Conservation (phyloP, 495 filamentous ascomycete genomes). For the Chlorociboria aeruginascens region DNA sequence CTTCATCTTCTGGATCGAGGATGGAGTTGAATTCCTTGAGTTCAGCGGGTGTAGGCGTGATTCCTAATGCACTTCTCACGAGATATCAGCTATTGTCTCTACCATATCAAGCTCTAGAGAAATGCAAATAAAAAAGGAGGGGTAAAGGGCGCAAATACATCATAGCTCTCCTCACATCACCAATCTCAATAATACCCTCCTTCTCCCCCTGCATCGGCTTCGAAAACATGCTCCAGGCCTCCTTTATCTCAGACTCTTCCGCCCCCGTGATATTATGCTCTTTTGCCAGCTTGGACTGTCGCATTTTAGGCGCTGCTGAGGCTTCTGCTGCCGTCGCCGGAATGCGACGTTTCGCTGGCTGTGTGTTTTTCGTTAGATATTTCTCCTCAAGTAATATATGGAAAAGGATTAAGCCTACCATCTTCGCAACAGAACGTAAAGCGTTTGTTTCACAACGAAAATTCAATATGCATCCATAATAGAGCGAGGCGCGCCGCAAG, state of each 20-base stretch:
- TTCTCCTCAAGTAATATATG: neutral
- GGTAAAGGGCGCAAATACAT: constrained; percentile 41
- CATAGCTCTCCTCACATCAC: constrained; percentile 71
- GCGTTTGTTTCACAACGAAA: too few species aligned
- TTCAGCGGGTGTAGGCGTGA: constrained; percentile 53
- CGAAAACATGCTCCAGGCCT: constrained; percentile 77
- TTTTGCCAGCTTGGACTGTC: constrained; percentile 74
- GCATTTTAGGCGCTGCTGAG: constrained; percentile 26
- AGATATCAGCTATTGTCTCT: neutral
- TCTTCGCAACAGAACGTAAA: neutral
- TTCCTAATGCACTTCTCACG: constrained; percentile 61
- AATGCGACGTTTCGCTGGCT: constrained; percentile 30
- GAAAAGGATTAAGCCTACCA: neutral
- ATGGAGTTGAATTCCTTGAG: constrained; percentile 63
- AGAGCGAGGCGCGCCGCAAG: too few species aligned
- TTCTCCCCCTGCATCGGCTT: constrained; percentile 55
- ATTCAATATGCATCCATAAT: too few species aligned
- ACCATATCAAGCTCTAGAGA: too few species aligned
- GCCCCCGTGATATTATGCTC: constrained; percentile 72
- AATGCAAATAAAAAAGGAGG: neutral
- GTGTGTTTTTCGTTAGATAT: neutral
- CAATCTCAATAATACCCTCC: constrained; percentile 59
- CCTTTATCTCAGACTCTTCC: constrained; percentile 81
- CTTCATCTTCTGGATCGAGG: constrained; percentile 69
- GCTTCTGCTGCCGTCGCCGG: neutral